These are phyloP conservation scores for Microcyclosporella mali DNA, from an alignment of 2,329 filamentous ascomycete genomes.

Conservation along the genomic window DNA sequence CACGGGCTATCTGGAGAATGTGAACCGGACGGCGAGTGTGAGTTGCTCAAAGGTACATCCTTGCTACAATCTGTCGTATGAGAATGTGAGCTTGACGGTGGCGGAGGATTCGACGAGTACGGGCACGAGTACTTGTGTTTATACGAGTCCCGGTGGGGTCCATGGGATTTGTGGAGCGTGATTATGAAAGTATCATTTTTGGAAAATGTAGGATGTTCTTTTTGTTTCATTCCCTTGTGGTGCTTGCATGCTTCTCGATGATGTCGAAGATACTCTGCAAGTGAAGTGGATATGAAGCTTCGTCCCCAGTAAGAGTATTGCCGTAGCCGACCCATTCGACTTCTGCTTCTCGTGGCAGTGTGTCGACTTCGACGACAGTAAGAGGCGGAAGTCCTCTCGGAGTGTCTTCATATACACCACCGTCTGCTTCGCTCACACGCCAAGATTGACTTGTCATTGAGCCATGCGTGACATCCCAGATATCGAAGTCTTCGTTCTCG, in stretches of 20 bases:
- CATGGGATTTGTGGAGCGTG: conserved; percentile 30
- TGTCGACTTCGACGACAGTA: conserved; percentile 68
- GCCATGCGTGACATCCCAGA: conserved; percentile 59
- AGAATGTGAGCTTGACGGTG: conserved; percentile 36
- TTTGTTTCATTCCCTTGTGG: no score
- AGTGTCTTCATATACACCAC: conserved; percentile 23
- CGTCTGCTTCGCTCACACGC: conserved; percentile 22
- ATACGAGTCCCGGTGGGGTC: conserved; percentile 35
- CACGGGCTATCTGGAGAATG: conserved; percentile 38
- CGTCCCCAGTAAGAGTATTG: neutral
- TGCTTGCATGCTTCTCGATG: conserved; percentile 4
- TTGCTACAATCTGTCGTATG: conserved; percentile 47
- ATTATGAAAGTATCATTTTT: no score
- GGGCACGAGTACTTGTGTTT: conserved; percentile 34
- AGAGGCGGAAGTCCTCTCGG: conserved; percentile 44
- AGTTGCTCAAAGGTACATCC: conserved; percentile 45
- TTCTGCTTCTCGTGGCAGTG: conserved; percentile 64
- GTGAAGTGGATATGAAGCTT: conserved; percentile 10
- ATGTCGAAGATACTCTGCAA: conserved; percentile 14
- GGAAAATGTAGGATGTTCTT: no score
- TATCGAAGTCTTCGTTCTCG: conserved; percentile 50
- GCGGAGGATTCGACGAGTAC: conserved; percentile 30
- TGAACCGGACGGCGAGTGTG: conserved; percentile 35
- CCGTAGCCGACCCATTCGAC: conserved; percentile 64
- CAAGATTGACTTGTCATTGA: conserved; percentile 15